Evolutionary conservation across 495 filamentous ascomycete genomes (phyloP).

Genomic region (Pseudoneurospora amorphoporcata): DNA sequence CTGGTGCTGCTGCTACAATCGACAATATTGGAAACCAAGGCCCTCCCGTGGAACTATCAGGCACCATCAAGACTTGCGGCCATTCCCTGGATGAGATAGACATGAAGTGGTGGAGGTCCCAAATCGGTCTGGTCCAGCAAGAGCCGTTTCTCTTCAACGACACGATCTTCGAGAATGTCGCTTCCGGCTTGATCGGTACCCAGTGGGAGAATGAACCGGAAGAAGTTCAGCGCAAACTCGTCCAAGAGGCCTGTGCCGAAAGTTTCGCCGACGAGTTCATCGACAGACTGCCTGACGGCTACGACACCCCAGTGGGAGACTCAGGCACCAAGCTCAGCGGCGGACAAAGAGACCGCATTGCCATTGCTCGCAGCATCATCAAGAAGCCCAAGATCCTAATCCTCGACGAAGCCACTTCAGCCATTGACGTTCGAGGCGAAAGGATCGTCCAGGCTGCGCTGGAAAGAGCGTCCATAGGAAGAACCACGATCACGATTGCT

Average conservation of each 20-base stretch:
- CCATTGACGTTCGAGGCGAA: slow-evolving; percentile 63
- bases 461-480: slow-evolving; percentile 51
- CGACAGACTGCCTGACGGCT: slow-evolving; percentile 48
- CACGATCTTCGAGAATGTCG: slow-evolving; percentile 55
- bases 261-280: slow-evolving; percentile 52
- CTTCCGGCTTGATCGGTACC: slow-evolving; percentile 49
- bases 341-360: slow-evolving; percentile 57
- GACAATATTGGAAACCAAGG: slow-evolving; percentile 24
- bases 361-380: slow-evolving; percentile 60
- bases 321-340: slow-evolving; percentile 39
- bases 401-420: slow-evolving; percentile 73
- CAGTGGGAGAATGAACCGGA: slow-evolving; percentile 42
- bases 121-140: slow-evolving; percentile 61
- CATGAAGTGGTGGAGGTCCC: slow-evolving; percentile 55
- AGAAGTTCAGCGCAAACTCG: slow-evolving; percentile 41
- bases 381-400: slow-evolving; percentile 69
- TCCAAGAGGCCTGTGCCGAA: slow-evolving; percentile 47
- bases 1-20: slow-evolving; percentile 7
- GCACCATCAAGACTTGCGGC: slow-evolving; percentile 44
- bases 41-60: slow-evolving; percentile 32
- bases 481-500: slow-evolving; percentile 73
- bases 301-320: slow-evolving; percentile 47
- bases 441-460: slow-evolving; percentile 59
- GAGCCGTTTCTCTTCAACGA: slow-evolving; percentile 69
- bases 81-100: slow-evolving; percentile 45